Conservation (phyloP, 495 filamentous ascomycete species). For the Clavariopsis aquatica region DNA sequence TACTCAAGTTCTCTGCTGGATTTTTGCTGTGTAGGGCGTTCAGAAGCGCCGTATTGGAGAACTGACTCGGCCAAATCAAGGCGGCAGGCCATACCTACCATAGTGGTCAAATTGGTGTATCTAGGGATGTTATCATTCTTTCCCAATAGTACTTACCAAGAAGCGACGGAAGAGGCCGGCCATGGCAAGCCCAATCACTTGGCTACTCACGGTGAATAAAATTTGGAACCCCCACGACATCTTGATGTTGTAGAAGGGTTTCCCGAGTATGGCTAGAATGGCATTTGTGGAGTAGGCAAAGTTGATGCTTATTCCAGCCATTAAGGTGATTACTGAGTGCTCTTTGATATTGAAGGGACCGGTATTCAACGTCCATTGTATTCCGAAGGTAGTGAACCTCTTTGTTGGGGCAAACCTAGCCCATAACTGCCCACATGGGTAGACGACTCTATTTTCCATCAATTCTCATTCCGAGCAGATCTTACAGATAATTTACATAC, state of each 20-base stretch:
- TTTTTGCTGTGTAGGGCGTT: slow-evolving; percentile 69
- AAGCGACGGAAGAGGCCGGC: slow-evolving; percentile 69
- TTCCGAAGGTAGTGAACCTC: slow-evolving; percentile 30
- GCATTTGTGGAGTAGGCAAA: slow-evolving; percentile 30
- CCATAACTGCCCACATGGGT: slow-evolving; percentile 15
- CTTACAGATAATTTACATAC: neutral
- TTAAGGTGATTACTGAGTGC: slow-evolving; percentile 32
- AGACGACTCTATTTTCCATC: slow-evolving; percentile 11
- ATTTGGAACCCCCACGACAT: slow-evolving; percentile 69
- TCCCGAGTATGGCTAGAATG: slow-evolving; percentile 16
- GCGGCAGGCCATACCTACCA: slow-evolving; percentile 56
- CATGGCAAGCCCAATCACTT: slow-evolving; percentile 72
- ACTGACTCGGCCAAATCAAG: slow-evolving; percentile 73
- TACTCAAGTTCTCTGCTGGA: slow-evolving; percentile 56
- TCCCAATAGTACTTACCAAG: slow-evolving; percentile 50
- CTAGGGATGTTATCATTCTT: too few species aligned
- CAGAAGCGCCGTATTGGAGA: slow-evolving; percentile 67
- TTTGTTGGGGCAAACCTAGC: slow-evolving; percentile 25
- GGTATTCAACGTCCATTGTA: slow-evolving; percentile 36
- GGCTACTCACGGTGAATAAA: slow-evolving; percentile 68
- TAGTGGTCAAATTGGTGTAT: too few species aligned
- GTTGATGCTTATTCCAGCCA: slow-evolving; percentile 24
- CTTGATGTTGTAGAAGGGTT: slow-evolving; percentile 58
- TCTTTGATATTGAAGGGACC: slow-evolving; percentile 39
- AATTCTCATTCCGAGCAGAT: neutral